Evolutionary conservation across 257 asterid species (phyloP).

Genomic region (Ilex asprella): DNA sequence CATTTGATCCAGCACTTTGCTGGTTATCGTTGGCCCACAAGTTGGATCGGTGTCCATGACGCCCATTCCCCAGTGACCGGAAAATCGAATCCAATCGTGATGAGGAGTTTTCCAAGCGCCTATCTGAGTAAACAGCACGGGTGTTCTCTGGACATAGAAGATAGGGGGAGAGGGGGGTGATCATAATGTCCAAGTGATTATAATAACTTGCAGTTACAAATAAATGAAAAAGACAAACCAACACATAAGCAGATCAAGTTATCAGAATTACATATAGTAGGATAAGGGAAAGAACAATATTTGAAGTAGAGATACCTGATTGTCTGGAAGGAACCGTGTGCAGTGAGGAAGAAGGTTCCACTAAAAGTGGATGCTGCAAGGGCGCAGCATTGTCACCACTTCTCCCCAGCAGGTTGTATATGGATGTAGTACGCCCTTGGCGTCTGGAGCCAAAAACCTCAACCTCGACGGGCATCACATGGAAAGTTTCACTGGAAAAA

Average conservation of each 20-base stretch:
- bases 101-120: conserved; percentile 54
- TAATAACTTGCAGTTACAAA: too few relatives aligned
- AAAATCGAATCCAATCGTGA: conserved; percentile 75
- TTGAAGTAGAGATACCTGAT: conserved; percentile 34
- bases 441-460: conserved; percentile 95
- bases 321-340: conserved; percentile 49
- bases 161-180: conserved; percentile 11
- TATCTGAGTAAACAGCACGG: conserved; percentile 40
- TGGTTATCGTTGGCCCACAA: conserved; percentile 71
- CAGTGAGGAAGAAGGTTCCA: conserved; percentile 61
- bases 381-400: conserved; percentile 52
- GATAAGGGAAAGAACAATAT: too few relatives aligned
- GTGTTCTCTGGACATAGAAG: conserved; percentile 38
- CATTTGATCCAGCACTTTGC: conserved; percentile 59
- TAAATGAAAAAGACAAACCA: too few relatives aligned
- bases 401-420: conserved; percentile 83
- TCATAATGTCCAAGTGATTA: neutral
- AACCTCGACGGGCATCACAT: conserved; percentile 93
- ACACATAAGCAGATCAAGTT: neutral
- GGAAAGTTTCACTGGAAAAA: conserved; percentile 68
- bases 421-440: conserved; percentile 87
- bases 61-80: conserved; percentile 81
- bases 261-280: too few relatives aligned
- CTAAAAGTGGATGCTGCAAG: conserved; percentile 76
- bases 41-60: conserved; percentile 77